Base-by-base conservation (phyloP, 2,329 filamentous ascomycete species). In the Apiospora hydei region DNA sequence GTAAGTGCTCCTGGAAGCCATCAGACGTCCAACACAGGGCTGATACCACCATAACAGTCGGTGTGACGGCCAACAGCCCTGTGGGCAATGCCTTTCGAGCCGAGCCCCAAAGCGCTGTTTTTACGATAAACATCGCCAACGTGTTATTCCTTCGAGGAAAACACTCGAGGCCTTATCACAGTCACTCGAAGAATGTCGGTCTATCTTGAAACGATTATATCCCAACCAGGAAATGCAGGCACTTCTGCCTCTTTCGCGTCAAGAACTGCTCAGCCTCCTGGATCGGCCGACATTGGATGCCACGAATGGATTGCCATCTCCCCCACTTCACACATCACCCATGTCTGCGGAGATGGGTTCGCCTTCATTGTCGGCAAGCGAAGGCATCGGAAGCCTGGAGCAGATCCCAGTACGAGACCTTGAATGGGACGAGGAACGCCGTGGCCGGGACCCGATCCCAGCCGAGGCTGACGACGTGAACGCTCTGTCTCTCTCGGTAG, bases 21-120 rank as follows among this genome's bases (percentile, higher is more conserved):
- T 70, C 67, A 30, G 67, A 71, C 67, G 67, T 61, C 66, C 41
- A 51, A 26, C 38, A 67, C 30, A 34, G 72, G 61, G 72, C 79
- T 83, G 76, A 84, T 75, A 66, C 24, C 44, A 61, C 64, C 26
- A 69, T 57, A 8, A 38, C 7, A 87, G 85, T 71, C 91, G 94
- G 74, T 96, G 94, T 79, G 93, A 95, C 83, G 94, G 94, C 71
- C 89, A 92, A 75, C 92, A 94, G 78, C 94, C 94, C 14, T 96
- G 94, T 79, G 92, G 93, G 49, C 93, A 95, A 80, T 96, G 94
- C 80, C 88, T 93, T 72, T 95, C 93, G 81, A 95, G 94, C 80
- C 90, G 94, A 71, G 93, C 93, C 74, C 92, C 93, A 4, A 93
- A 95, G 80, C 87, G 90, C 71, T 96, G 94, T 80, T 91, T 92